phyloP scores from a whole-genome alignment of 2,329 filamentous ascomycete genomes.

The Plenodomus biglobosus region DNA sequence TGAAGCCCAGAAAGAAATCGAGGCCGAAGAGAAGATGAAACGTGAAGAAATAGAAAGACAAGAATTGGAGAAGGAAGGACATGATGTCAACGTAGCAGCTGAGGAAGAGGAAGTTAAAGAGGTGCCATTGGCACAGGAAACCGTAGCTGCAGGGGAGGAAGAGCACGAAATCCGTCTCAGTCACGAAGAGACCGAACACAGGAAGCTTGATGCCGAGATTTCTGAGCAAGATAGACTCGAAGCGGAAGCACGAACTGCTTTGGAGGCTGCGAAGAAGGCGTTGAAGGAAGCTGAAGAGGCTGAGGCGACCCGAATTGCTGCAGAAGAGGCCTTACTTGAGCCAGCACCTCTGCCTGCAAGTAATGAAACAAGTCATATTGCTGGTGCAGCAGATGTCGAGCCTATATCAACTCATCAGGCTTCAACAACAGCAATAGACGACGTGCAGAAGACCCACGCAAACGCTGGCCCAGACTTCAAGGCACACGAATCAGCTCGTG shows the following conservation, averaged over 20 bases:
- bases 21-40: conserved; percentile 4
- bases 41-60: conserved; percentile 4
- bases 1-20: conserved; percentile 1
- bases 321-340: conserved; percentile 11
- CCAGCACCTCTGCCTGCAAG: conserved; percentile 1
- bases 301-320: conserved; percentile 8
- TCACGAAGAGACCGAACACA: conserved; percentile 1
- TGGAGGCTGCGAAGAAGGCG: background rate
- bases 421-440: background rate
- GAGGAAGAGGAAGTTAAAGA: background rate
- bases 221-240: conserved; percentile 5
- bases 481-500: background rate
- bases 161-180: background rate
- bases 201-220: conserved; percentile 1
- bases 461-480: background rate
- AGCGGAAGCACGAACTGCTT: background rate
- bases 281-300: conserved; percentile 7
- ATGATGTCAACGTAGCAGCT: too few species aligned
- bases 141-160: background rate
- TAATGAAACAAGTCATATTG: background rate
- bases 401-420: background rate
- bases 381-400: background rate
- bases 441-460: background rate
- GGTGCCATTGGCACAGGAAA: background rate
- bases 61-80: conserved; percentile 3